Evolutionary conservation across 345 rosid species (phyloP).

Genomic region (Streptanthus diversifolius): DNA sequence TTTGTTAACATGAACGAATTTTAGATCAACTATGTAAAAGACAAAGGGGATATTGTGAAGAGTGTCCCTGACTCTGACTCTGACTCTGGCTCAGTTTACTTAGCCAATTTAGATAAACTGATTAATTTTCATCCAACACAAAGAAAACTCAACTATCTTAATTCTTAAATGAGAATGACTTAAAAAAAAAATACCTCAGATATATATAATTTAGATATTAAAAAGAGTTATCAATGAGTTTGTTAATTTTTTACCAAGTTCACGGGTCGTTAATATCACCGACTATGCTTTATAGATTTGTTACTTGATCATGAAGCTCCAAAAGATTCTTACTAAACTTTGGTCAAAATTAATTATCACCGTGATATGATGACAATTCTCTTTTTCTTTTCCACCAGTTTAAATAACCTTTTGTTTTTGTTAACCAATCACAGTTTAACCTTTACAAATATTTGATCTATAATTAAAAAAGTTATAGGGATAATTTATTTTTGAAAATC

Average conservation of each 20-base stretch:
- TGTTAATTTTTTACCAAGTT: constrained; percentile 14
- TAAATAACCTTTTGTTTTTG: neutral
- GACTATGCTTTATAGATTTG: constrained; percentile 32
- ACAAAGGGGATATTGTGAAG: too few species aligned
- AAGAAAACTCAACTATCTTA: neutral
- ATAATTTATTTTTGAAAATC: neutral
- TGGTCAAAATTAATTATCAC: constrained; percentile 29
- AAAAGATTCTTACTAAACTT: constrained; percentile 10
- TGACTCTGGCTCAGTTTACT: neutral
- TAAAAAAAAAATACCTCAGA: neutral
- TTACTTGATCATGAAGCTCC: constrained; percentile 33
- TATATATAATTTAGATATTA: neutral
- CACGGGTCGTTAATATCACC: constrained; percentile 9
- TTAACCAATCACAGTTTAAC: neutral
- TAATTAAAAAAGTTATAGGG: neutral
- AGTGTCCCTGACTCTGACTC: too few species aligned
- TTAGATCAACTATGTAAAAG: neutral
- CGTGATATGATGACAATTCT: constrained; percentile 4
- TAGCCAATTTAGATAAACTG: neutral
- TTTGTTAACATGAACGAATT: neutral
- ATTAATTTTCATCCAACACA: neutral
- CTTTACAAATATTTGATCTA: neutral
- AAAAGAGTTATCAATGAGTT: neutral
- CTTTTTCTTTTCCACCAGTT: neutral
- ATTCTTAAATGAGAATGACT: neutral